Evolutionary conservation across 1,284 basidiomycete genomes (phyloP).

Genomic region (Cutaneotrichosporon curvatum): DNA sequence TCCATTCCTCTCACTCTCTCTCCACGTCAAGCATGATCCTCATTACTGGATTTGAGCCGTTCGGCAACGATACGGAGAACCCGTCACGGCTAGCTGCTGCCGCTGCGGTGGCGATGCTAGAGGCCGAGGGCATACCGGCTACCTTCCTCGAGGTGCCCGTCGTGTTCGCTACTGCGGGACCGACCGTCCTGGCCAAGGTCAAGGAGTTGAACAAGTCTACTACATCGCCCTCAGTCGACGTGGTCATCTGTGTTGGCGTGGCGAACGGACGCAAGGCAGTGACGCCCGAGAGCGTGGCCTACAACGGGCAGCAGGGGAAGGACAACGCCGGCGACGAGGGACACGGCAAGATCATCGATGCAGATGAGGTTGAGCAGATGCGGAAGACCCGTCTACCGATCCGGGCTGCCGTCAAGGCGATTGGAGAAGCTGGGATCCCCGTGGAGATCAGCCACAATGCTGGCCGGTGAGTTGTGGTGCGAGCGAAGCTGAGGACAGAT

Average conservation of each 20-base stretch:
- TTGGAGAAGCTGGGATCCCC: constrained; percentile 6
- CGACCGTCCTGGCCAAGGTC: constrained; percentile 1
- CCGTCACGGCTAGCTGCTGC: constrained; percentile 6
- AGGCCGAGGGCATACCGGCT: constrained; percentile 2
- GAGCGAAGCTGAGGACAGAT: no score
- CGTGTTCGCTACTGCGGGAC: constrained; percentile 8
- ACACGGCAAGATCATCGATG: constrained; percentile 1
- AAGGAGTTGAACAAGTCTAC: neutral
- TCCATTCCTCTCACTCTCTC: no score
- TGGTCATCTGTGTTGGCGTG: constrained; percentile 11
- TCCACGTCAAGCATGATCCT: constrained; percentile 3
- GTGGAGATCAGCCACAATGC: constrained; percentile 8
- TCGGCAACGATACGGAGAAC: constrained; percentile 13
- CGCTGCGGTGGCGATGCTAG: constrained; percentile 6
- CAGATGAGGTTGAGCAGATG: neutral
- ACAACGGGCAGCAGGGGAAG: constrained; percentile 7
- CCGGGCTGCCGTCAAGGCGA: neutral
- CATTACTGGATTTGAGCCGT: constrained; percentile 18
- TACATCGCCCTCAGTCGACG: neutral
- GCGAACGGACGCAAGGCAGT: constrained; percentile 6
- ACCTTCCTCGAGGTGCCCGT: constrained; percentile 15
- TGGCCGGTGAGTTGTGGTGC: neutral
- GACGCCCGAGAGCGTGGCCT: constrained; percentile 10
- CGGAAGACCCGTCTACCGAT: constrained; percentile 9
- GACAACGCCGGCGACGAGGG: constrained; percentile 11